These are phyloP conservation scores for Penicillium sp. DNA, from an alignment of 2,329 filamentous ascomycete species.

Conservation along the genomic window DNA sequence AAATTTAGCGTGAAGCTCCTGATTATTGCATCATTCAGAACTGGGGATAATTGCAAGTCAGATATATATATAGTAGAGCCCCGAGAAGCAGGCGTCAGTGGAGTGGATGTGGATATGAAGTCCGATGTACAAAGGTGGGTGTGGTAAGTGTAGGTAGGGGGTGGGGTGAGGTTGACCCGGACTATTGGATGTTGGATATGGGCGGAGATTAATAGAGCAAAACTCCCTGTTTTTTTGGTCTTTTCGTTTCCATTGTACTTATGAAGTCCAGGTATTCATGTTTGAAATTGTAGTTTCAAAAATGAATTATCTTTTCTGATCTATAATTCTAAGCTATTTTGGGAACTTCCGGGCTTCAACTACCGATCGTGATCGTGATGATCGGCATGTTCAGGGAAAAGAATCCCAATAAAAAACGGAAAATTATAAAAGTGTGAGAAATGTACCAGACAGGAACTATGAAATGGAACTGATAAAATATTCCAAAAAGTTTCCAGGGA, in stretches of 20 bases:
- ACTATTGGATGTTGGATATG: conserved; percentile 17
- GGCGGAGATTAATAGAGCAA: conserved; percentile 23
- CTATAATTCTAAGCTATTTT: background rate
- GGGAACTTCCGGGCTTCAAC: background rate
- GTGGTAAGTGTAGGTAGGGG: conserved; percentile 11
- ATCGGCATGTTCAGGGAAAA: background rate
- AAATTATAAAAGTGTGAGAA: background rate
- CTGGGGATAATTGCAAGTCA: background rate
- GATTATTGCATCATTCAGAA: conserved; percentile 12
- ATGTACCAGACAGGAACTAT: background rate
- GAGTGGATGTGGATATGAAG: background rate
- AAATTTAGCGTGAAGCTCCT: conserved; percentile 11
- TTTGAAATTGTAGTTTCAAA: too few species aligned
- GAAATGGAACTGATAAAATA: background rate
- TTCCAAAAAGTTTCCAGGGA: background rate
- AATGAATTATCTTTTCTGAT: background rate
- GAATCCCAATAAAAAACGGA: background rate
- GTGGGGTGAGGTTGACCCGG: conserved; percentile 18
- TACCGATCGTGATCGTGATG: background rate
- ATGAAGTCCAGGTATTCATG: too few species aligned
- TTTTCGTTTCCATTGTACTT: background rate
- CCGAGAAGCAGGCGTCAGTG: background rate
- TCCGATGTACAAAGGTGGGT: conserved; percentile 1
- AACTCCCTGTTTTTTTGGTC: background rate
- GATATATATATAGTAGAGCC: background rate